phyloP scores from a whole-genome alignment of 1,284 basidiomycete species.

The Sporisorium graminicola region DNA sequence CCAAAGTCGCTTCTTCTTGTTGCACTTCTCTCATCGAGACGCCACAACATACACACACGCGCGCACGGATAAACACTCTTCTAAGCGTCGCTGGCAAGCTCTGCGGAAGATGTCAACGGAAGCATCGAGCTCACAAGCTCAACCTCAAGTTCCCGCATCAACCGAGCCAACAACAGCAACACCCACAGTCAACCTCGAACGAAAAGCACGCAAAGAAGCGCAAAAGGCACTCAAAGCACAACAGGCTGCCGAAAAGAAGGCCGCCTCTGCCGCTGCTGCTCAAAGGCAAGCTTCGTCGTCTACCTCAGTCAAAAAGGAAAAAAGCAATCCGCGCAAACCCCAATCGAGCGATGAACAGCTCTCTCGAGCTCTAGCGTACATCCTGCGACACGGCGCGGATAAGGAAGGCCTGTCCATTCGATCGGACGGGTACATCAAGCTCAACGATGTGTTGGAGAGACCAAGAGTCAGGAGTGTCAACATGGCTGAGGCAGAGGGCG shows the following conservation, averaged over 20 bases:
- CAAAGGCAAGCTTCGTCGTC: conserved; percentile 8
- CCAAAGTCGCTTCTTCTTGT: background rate
- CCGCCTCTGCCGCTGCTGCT: conserved; percentile 4
- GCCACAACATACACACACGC: background rate
- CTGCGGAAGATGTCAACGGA: conserved; percentile 3
- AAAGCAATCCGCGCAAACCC: background rate
- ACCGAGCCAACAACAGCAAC: background rate
- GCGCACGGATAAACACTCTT: too few species aligned
- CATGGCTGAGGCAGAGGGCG: conserved; percentile 38
- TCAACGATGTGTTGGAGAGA: conserved; percentile 73
- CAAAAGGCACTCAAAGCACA: conserved; percentile 37
- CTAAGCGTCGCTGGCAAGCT: too few species aligned
- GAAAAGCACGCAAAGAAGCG: conserved; percentile 53
- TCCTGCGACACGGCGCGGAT: conserved; percentile 85
- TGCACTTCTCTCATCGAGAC: background rate
- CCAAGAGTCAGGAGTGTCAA: conserved; percentile 59
- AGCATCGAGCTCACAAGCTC: background rate
- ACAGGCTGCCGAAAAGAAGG: conserved; percentile 41
- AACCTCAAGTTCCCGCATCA: background rate
- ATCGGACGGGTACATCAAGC: conserved; percentile 81
- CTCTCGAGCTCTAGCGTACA: conserved; percentile 85
- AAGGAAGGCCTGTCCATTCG: conserved; percentile 81
- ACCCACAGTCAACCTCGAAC: conserved; percentile 24
- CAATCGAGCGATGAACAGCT: conserved; percentile 68
- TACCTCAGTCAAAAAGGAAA: background rate